Conservation (phyloP, 2,329 filamentous ascomycete genomes). For the Aschersonia sp. region DNA sequence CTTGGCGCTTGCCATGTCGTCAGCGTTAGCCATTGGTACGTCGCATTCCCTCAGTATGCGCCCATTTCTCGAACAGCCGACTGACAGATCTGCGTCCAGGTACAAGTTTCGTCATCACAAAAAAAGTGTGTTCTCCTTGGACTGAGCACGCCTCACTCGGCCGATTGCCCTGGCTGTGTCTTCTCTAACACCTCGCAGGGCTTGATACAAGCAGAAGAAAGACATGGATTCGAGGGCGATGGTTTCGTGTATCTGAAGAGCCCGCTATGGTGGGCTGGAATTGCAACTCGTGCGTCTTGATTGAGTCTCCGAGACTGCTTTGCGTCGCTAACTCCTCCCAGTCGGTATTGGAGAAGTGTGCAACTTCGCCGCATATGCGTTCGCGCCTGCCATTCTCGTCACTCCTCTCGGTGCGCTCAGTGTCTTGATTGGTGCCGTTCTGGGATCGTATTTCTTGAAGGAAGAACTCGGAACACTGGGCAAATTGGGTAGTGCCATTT, state of each 20-base stretch:
- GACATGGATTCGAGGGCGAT: slow-evolving; percentile 92
- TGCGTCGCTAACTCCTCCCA: slow-evolving; percentile 17
- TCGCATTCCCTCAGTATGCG: slow-evolving; percentile 4
- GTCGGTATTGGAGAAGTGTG: slow-evolving; percentile 88
- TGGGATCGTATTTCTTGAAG: slow-evolving; percentile 87
- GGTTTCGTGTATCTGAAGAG: slow-evolving; percentile 89
- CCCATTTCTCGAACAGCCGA: neutral
- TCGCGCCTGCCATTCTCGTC: slow-evolving; percentile 95
- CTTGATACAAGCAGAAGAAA: slow-evolving; percentile 76
- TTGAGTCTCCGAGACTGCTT: neutral
- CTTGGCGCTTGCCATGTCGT: slow-evolving; percentile 58
- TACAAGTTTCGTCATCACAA: slow-evolving; percentile 96
- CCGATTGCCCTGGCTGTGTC: neutral
- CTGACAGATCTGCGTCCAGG: slow-evolving; percentile 33
- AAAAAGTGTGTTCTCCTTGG: slow-evolving; percentile 50
- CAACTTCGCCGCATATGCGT: slow-evolving; percentile 97
- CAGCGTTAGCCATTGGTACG: slow-evolving; percentile 63
- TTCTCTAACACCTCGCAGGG: slow-evolving; percentile 37
- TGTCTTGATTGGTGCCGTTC: slow-evolving; percentile 85
- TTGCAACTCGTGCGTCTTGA: slow-evolving; percentile 57
- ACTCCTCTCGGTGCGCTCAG: slow-evolving; percentile 88
- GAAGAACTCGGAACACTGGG: slow-evolving; percentile 84
- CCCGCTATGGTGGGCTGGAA: slow-evolving; percentile 96
- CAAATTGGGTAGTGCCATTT: slow-evolving; percentile 90
- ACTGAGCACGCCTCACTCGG: neutral